Evolutionary conservation across 768 basidiomycete species (phyloP), one percentile per base, ranked within the genome.

Genomic region (Suillus paluster): DNA sequence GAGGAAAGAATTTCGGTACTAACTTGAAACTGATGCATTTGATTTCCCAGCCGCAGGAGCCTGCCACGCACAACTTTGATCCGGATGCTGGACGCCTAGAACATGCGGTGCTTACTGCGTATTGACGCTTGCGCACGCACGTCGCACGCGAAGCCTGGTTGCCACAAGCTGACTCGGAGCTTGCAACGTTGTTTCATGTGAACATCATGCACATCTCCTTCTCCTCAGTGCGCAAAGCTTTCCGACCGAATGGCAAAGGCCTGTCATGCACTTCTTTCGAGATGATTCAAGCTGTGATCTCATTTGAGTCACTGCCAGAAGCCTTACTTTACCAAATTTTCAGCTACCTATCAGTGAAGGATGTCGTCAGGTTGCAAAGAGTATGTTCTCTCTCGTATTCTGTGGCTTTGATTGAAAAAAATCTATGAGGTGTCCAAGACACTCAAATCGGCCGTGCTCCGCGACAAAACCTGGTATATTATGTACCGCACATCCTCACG

Each of bases 161-260:
- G 3, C 49, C 54, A 55, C 54, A 25, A 55, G 11, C 25, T 19
- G 45, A n/a, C n/a, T n/a, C n/a, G n/a, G n/a, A 21, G 45, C 45
- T 45, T 45, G 17, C 54, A 19, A 39, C 54, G 38, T 25, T 55
- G 54, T 55, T 55, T 39, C 54, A 55, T 38, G 54, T 55, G 38
- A 41, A 55, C 54, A 55, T 25, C 39, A 55, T 55, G 54, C 54
- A 55, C 38, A 55, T 55, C 25, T 55, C 54, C 54, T 38, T 55
- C 23, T 39, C 54, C 25, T 55, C 54, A 25, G 23, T 55, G 54
- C 54, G 54, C 36, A 55, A 55, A 17, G 54, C 54, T 17, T 55
- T 55, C 54, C 23, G 54, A 27, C 54, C 54, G 23, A 55, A 5
- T 9, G 54, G 38, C 17, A 55, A 25, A 39, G 36, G 27, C 23